Base-by-base conservation (phyloP, 192 early-diverging fungal species). In the Borealophlyctis nickersoniae region DNA sequence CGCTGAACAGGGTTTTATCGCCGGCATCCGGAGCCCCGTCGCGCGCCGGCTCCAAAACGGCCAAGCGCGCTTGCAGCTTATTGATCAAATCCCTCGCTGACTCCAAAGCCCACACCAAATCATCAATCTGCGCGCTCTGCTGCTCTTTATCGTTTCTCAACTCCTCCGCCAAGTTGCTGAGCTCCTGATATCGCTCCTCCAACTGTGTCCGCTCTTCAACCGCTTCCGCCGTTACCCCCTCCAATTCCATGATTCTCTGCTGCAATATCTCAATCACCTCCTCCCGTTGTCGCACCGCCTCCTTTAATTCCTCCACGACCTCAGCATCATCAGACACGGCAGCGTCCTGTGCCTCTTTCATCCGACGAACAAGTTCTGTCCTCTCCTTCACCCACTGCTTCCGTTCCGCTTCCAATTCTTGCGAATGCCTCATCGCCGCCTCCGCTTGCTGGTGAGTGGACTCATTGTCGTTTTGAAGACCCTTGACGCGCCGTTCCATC, bases 1-100 rank as follows among this genome's bases (percentile, higher is more conserved):
- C 76, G 61, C 59, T 60, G 24, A 77, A 67, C 0, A 77, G 62
- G 16, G 71, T 71, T 26, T 63, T 29, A 30, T 57, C 67, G 11
- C 66, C 70, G 7, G 4, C 26, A 32, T 65, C 65, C 3, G 62
- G 26, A 11, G 35, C 65, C 3, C 36, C 34, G 4, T n/a, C 48
- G 33, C 39, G 36, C 29, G 19, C 36, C 23, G 65, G 60, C 30
- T 69, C 67, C 16, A 74, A 69, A 23, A 67, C 65, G 26, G 64
- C 59, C 30, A 76, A 51, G 5, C 67, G 63, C 11, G 62, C 58
- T 24, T 69, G 32, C 5, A 77, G 68, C 14, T 64, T 61, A 1
- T 19, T 36, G 16, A 64, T 56, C 45, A 34, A n/a, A 24, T 77
- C 76, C 29, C 63, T 51, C 3, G 56, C 58, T 30, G 68, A 64